Conservation (phyloP, 352 stramenopile species). For the Phytophthora kernoviae region DNA sequence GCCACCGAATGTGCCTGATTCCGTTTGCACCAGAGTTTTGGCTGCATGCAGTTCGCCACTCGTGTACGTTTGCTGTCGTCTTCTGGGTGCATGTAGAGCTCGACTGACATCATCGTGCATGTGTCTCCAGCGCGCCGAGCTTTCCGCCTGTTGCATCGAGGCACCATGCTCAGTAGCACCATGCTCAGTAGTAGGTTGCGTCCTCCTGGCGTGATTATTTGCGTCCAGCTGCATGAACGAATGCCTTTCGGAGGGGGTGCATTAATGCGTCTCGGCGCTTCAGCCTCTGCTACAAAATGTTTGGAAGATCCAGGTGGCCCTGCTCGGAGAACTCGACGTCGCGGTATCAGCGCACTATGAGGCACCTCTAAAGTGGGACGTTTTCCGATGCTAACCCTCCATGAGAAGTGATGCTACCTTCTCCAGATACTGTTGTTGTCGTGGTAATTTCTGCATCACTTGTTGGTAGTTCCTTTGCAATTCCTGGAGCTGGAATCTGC, state of each 20-base stretch:
- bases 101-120: constrained; percentile 80
- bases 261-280: constrained; percentile 12
- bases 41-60: constrained; percentile 38
- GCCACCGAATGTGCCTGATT: constrained; percentile 58
- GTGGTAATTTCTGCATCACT: constrained; percentile 8
- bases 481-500: constrained; percentile 9
- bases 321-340: constrained; percentile 23
- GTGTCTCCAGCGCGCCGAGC: constrained; percentile 55
- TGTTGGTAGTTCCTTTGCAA: constrained; percentile 9
- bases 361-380: constrained; percentile 10
- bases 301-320: constrained; percentile 26
- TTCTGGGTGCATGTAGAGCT: constrained; percentile 42
- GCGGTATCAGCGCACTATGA: constrained; percentile 1
- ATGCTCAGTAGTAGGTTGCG: constrained; percentile 6
- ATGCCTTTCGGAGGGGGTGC: constrained; percentile 14
- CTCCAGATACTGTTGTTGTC: neutral
- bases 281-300: constrained; percentile 25
- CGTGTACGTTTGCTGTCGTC: constrained; percentile 36
- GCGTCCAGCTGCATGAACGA: constrained; percentile 9
- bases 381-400: constrained; percentile 13
- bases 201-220: constrained; percentile 5
- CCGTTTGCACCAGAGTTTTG: constrained; percentile 35
- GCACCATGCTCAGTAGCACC: too few relatives aligned
- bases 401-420: too few relatives aligned
- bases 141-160: constrained; percentile 38